These are phyloP conservation scores for Houttuynia cordata DNA, from an alignment of 164 flowering plant genomes.

Conservation along the genomic window DNA sequence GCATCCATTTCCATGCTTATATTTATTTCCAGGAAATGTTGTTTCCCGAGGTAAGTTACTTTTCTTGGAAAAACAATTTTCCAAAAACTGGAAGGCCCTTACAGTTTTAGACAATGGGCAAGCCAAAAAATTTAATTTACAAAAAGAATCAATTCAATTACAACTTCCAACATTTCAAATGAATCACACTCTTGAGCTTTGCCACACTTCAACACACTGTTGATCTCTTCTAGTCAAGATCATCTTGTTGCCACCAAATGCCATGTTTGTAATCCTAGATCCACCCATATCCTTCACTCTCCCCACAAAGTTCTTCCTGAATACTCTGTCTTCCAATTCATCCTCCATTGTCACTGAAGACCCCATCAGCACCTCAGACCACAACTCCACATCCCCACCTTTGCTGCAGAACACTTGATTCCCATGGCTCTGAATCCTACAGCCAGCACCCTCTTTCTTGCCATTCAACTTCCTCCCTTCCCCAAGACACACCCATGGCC, in stretches of 20 bases:
- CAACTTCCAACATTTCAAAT: not conserved
- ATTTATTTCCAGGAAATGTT: no score
- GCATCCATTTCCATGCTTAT: no score
- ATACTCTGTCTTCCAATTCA: constrained; percentile 40
- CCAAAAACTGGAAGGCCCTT: no score
- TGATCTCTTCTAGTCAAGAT: constrained; percentile 67
- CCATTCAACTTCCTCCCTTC: constrained; percentile 38
- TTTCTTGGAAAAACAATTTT: no score
- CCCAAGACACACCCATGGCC: constrained; percentile 66
- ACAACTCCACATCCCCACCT: constrained; percentile 64
- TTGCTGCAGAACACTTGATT: constrained; percentile 67
- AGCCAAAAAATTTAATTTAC: not conserved
- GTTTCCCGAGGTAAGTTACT: no score
- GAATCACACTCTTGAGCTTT: constrained; percentile 28
- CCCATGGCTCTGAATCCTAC: constrained; percentile 66
- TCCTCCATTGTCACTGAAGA: constrained; percentile 14
- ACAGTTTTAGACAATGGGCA: no score
- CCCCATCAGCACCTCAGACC: constrained; percentile 73
- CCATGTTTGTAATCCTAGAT: constrained; percentile 37
- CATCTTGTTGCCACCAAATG: constrained; percentile 92
- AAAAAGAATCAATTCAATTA: not conserved
- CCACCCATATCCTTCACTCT: constrained; percentile 50
- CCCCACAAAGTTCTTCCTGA: constrained; percentile 70
- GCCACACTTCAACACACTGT: constrained; percentile 87
- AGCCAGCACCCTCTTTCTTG: constrained; percentile 72